These are phyloP conservation scores for Acer saccharum DNA, from an alignment of 345 rosid species.

Conservation along the genomic window DNA sequence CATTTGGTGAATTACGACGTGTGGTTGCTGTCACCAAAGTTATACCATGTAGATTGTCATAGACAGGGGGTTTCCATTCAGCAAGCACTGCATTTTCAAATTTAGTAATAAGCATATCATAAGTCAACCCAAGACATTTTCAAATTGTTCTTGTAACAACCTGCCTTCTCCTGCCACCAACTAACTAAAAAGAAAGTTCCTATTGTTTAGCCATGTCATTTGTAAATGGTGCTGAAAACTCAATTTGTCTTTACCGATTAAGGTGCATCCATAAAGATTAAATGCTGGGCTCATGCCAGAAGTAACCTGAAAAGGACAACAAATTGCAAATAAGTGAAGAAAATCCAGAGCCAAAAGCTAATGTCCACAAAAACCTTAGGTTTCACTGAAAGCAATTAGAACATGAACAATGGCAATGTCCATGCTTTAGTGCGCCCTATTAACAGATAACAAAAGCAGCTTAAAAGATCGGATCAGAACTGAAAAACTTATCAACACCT, in stretches of 20 bases:
- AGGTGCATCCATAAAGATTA: conserved; percentile 84
- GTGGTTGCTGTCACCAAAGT: conserved; percentile 89
- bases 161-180: background rate
- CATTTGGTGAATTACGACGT: conserved; percentile 90
- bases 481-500: background rate
- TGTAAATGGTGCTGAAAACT: conserved; percentile 9
- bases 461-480: background rate
- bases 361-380: background rate
- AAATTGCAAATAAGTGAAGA: background rate
- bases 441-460: conserved; percentile 1
- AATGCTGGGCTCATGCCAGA: conserved; percentile 97
- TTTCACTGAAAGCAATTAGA: background rate
- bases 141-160: background rate
- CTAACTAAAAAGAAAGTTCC: background rate
- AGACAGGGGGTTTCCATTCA: conserved; percentile 97
- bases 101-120: conserved; percentile 9
- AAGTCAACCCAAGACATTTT: conserved; percentile 1
- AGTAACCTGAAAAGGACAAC: conserved; percentile 56
- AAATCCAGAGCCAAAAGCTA: background rate
- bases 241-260: conserved; percentile 61
- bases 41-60: conserved; percentile 80
- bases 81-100: conserved; percentile 67
- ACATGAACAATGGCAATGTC: background rate
- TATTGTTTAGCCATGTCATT: background rate
- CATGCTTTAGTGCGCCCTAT: background rate